A percentile compares a stretch with the other conserved stretches of the same genome.
These are phyloP conservation scores for Physcia stellaris DNA, from an alignment of 495 filamentous ascomycete species.

Conservation along the genomic window DNA sequence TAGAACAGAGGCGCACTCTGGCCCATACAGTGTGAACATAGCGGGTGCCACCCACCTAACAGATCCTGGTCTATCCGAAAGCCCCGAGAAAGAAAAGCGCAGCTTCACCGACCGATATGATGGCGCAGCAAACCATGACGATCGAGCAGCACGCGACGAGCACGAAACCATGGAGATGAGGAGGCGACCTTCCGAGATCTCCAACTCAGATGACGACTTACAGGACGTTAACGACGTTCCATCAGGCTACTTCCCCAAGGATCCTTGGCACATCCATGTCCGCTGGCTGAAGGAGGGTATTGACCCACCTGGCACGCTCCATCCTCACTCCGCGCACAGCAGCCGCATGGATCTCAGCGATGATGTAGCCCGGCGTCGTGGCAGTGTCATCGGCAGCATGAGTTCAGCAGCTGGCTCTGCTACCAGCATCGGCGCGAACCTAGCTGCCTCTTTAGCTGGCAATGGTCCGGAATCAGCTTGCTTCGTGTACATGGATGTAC, in stretches of 20 bases:
- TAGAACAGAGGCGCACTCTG: constrained; percentile 10
- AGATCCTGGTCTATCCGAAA: constrained; percentile 13
- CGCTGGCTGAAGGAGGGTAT: constrained; percentile 70
- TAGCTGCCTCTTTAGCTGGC: constrained; percentile 13
- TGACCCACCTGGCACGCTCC: constrained; percentile 37
- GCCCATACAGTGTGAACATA: constrained; percentile 15
- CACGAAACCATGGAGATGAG: constrained; percentile 5
- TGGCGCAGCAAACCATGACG: neutral
- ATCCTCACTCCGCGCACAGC: constrained; percentile 39
- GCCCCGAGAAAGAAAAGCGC: constrained; percentile 12
- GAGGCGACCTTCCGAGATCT: constrained; percentile 11
- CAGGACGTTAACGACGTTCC: constrained; percentile 15
- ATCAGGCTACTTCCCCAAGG: constrained; percentile 70
- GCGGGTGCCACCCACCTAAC: constrained; percentile 14
- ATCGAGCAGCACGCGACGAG: neutral
- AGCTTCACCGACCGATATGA: neutral
- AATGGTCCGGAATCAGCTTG: constrained; percentile 35
- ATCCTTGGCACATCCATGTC: constrained; percentile 90
- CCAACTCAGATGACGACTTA: constrained; percentile 14
- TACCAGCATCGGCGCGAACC: constrained; percentile 20
- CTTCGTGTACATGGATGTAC: constrained; percentile 85
- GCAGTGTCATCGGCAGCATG: constrained; percentile 29
- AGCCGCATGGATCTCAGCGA: constrained; percentile 40
- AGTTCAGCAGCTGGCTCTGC: constrained; percentile 26
- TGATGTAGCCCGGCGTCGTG: constrained; percentile 32